These are phyloP conservation scores for Rhizopus delemar DNA, from an alignment of 371 early-diverging fungal species.

Conservation along the genomic window DNA sequence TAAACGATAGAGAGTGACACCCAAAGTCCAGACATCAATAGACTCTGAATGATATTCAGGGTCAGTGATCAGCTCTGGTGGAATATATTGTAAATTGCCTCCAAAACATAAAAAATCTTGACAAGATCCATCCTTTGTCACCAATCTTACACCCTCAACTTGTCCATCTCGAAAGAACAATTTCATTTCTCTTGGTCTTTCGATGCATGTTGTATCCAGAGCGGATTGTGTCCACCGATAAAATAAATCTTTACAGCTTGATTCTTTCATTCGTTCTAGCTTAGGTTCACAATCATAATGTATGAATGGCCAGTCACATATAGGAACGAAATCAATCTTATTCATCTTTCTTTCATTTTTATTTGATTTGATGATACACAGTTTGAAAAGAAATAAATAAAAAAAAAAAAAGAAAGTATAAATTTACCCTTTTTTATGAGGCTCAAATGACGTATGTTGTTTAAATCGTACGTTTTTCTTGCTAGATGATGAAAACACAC, in stretches of 20 bases:
- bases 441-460: no score
- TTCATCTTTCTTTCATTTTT: neutral
- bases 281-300: neutral
- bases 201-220: neutral
- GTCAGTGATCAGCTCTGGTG: conserved; percentile 36
- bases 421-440: no score
- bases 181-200: conserved; percentile 16
- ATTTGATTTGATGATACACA: neutral
- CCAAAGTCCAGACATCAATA: conserved; percentile 45
- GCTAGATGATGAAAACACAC: no score
- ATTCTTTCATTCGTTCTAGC: neutral
- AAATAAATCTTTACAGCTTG: neutral
- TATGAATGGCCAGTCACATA: conserved; percentile 3
- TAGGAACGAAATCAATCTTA: neutral
- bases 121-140: conserved; percentile 12
- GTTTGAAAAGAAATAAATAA: neutral
- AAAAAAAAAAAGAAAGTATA: no score
- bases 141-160: conserved; percentile 19
- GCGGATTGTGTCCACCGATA: neutral
- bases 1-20: conserved; percentile 47
- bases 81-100: conserved; percentile 41
- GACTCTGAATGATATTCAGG: conserved; percentile 17
- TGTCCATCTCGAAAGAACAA: conserved; percentile 22
- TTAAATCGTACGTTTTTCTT: no score
- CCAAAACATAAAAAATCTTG: conserved; percentile 22